These are phyloP conservation scores for Eutreptiella sp. DNA, from an alignment of 208 protist genomes.

Conservation along the genomic window DNA sequence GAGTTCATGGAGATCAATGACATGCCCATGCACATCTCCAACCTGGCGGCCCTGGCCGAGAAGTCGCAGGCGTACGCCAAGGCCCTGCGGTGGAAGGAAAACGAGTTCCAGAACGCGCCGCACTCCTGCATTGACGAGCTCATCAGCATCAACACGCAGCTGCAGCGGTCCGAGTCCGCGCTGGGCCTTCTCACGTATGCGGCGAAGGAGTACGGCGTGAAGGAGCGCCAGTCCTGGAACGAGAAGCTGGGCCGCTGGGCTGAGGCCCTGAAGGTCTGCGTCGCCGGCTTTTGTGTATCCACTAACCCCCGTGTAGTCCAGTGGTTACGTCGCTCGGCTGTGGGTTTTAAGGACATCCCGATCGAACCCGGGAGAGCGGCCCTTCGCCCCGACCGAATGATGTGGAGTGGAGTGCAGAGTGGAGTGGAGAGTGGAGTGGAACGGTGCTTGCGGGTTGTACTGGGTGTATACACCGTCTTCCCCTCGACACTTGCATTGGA, in stretches of 20 bases:
- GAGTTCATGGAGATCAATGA: slow-evolving; percentile 64
- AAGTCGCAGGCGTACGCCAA: slow-evolving; percentile 42
- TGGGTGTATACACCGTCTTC: too few species aligned
- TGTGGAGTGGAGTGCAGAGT: too few species aligned
- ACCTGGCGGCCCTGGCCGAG: slow-evolving; percentile 40
- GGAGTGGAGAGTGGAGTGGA: too few species aligned
- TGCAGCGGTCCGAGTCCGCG: slow-evolving; percentile 80
- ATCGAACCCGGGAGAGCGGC: too few species aligned
- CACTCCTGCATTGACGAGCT: slow-evolving; percentile 5
- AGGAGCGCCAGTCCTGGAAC: slow-evolving; percentile 17
- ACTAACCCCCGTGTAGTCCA: too few species aligned
- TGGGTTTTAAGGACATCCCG: too few species aligned
- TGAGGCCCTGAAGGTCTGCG: slow-evolving; percentile 55
- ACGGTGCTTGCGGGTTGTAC: too few species aligned
- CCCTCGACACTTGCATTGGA: too few species aligned
- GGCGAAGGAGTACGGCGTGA: slow-evolving; percentile 16
- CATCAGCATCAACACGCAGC: slow-evolving; percentile 78
- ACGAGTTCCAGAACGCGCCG: slow-evolving; percentile 9
- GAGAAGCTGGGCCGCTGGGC: slow-evolving; percentile 78
- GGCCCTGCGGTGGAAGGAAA: slow-evolving; percentile 51
- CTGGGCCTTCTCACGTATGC: slow-evolving; percentile 61
- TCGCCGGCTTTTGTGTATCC: too few species aligned
- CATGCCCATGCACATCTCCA: slow-evolving; percentile 26
- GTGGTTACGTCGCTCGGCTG: too few species aligned
- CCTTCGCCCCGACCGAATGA: too few species aligned